These are phyloP conservation scores for Patellaria atrata DNA, from an alignment of 495 filamentous ascomycete species.

Conservation along the genomic window DNA sequence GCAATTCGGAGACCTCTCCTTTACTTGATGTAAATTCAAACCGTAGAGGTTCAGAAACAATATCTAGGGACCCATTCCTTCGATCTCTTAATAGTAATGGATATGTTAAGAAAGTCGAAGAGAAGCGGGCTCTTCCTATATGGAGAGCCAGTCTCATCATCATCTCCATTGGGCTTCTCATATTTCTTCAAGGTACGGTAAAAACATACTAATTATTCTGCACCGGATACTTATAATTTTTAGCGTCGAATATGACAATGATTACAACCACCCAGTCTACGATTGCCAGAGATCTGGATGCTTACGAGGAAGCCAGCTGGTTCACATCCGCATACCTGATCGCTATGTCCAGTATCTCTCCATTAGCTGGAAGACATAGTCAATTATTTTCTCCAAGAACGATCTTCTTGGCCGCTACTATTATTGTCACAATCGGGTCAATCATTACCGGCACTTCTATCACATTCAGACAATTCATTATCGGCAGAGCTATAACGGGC, in stretches of 20 bases:
- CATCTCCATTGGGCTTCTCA: constrained; percentile 20
- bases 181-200: constrained; percentile 25
- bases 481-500: constrained; percentile 50
- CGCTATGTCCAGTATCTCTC: constrained; percentile 49
- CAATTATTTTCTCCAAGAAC: constrained; percentile 51
- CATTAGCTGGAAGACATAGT: constrained; percentile 50
- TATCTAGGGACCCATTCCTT: no score
- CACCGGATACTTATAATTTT: background rate
- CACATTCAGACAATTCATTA: constrained; percentile 44
- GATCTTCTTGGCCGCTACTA: constrained; percentile 41
- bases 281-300: constrained; percentile 57
- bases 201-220: background rate
- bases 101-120: constrained; percentile 4
- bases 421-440: constrained; percentile 44
- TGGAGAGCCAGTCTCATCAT: constrained; percentile 13
- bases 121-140: constrained; percentile 10
- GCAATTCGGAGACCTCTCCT: no score
- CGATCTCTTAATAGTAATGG: no score
- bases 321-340: constrained; percentile 64
- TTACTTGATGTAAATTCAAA: no score
- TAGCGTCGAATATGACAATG: constrained; percentile 53
- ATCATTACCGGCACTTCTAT: constrained; percentile 45
- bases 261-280: constrained; percentile 60
- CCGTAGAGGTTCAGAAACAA: no score
- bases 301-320: constrained; percentile 57